phyloP scores from a whole-genome alignment of 495 filamentous ascomycete species.

The Friedmanniomyces simplex region DNA sequence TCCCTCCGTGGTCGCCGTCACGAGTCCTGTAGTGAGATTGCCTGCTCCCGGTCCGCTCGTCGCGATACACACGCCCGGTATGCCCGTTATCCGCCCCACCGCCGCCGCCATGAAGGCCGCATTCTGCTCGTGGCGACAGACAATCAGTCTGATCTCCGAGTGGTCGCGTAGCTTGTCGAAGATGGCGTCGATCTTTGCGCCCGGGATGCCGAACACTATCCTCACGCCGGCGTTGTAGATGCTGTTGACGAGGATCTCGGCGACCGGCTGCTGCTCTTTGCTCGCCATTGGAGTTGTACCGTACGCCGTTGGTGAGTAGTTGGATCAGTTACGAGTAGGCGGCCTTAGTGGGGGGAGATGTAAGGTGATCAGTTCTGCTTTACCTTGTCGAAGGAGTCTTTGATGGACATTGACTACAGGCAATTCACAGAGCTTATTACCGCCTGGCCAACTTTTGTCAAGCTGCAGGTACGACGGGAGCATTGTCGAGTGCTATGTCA shows the following conservation, averaged over 20 bases:
- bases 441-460: too few relatives aligned
- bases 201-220: conserved; percentile 29
- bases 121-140: conserved; percentile 35
- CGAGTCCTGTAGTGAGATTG: conserved; percentile 29
- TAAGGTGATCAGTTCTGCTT: too few relatives aligned
- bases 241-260: conserved; percentile 33
- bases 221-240: conserved; percentile 30
- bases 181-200: conserved; percentile 34
- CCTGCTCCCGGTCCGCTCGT: conserved; percentile 33
- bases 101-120: conserved; percentile 35
- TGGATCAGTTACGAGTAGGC: not conserved
- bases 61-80: conserved; percentile 31
- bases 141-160: conserved; percentile 29
- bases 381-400: too few relatives aligned
- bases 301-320: too few relatives aligned
- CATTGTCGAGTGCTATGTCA: too few relatives aligned
- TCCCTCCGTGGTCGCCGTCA: conserved; percentile 30
- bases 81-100: conserved; percentile 29
- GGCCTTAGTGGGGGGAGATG: not conserved
- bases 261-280: conserved; percentile 17
- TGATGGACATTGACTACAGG: too few relatives aligned
- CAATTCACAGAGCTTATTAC: too few relatives aligned
- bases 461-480: too few relatives aligned
- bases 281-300: not conserved
- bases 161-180: conserved; percentile 33